These are phyloP conservation scores for Ilyonectria sp. DNA, from an alignment of 2,329 filamentous ascomycete species.

Conservation along the genomic window DNA sequence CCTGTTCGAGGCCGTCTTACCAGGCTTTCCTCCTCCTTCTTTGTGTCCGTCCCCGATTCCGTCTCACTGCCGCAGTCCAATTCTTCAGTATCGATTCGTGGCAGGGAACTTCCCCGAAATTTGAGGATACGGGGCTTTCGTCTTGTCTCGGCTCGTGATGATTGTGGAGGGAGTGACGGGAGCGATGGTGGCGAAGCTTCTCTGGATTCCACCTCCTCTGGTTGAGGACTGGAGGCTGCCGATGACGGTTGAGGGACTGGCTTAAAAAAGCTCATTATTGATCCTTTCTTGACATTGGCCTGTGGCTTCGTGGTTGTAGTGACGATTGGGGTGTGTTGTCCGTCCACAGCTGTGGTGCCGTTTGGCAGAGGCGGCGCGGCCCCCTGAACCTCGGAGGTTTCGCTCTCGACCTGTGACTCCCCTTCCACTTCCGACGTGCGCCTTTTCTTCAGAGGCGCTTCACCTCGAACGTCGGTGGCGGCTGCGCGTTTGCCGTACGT, in stretches of 20 bases:
- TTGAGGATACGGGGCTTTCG: conserved; percentile 50
- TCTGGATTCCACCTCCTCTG: conserved; percentile 32
- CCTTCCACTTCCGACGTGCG: conserved; percentile 27
- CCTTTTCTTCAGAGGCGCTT: conserved; percentile 49
- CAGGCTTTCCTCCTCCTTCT: background rate
- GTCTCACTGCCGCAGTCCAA: conserved; percentile 9
- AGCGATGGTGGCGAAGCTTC: conserved; percentile 45
- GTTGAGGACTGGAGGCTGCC: conserved; percentile 32
- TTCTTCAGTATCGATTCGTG: conserved; percentile 25
- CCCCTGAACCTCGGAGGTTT: background rate
- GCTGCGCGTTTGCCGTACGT: conserved; percentile 58
- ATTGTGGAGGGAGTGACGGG: conserved; percentile 41
- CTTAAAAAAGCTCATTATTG: conserved; percentile 61
- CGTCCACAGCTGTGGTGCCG: background rate
- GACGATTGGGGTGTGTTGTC: background rate
- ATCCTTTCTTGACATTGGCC: conserved; percentile 46
- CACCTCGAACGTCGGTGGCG: conserved; percentile 43
- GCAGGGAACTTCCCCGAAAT: conserved; percentile 45
- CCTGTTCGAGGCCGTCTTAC: background rate
- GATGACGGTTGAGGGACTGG: conserved; percentile 43
- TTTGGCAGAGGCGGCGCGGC: background rate
- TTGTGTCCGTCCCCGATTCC: background rate
- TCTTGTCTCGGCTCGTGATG: conserved; percentile 17
- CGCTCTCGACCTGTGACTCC: background rate
- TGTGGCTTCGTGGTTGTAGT: background rate